A percentile compares a stretch with the other conserved stretches of the same genome.
phyloP scores from a whole-genome alignment of 2,329 filamentous ascomycete genomes.

The Exophiala alcalophila region DNA sequence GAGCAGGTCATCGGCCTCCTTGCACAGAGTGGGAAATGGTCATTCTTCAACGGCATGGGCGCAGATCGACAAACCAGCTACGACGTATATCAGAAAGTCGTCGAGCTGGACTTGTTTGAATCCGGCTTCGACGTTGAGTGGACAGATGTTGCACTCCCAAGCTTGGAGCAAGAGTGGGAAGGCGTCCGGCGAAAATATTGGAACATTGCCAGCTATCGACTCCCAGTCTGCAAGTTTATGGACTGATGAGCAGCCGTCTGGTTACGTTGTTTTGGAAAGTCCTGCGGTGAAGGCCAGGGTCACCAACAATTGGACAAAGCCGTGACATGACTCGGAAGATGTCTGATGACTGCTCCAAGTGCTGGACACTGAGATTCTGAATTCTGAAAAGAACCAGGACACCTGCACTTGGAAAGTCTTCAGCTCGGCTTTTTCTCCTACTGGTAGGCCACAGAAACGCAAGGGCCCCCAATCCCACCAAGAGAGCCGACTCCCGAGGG shows the following conservation, averaged over 20 bases:
- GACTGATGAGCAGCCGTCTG: conserved; percentile 15
- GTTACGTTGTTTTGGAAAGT: no score
- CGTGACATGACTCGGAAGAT: no score
- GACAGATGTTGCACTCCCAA: conserved; percentile 72
- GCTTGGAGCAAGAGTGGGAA: conserved; percentile 76
- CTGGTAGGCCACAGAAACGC: no score
- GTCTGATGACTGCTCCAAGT: no score
- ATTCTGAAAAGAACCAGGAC: no score
- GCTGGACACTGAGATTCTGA: no score
- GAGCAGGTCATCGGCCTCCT: conserved; percentile 81
- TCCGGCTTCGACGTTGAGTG: conserved; percentile 87
- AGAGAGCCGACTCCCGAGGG: no score
- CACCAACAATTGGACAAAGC: no score
- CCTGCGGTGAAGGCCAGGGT: background rate
- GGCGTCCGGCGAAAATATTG: conserved; percentile 87
- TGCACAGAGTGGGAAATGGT: conserved; percentile 59
- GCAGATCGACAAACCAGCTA: conserved; percentile 91
- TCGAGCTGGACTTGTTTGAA: conserved; percentile 85
- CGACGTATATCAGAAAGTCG: conserved; percentile 90
- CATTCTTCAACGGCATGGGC: conserved; percentile 73
- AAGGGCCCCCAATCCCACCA: no score
- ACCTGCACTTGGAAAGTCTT: no score
- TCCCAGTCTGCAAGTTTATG: conserved; percentile 38
- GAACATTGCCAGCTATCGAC: conserved; percentile 63
- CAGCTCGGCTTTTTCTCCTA: no score